phyloP scores from a whole-genome alignment of 108 stramenopile species.

The Nitzschia sp. region DNA sequence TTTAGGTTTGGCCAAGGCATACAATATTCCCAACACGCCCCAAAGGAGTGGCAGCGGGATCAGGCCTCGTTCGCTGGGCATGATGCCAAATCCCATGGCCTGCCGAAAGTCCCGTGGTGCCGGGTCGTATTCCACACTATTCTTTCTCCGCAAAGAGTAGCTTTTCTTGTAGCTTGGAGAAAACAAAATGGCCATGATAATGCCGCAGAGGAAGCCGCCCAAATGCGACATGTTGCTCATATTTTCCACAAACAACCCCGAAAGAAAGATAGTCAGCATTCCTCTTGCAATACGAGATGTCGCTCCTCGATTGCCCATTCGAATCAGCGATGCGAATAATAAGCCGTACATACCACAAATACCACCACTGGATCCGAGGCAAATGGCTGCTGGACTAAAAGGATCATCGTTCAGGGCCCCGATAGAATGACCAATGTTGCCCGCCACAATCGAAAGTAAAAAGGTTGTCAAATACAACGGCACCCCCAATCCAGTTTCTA shows the following conservation, averaged over 20 bases:
- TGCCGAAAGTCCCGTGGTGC: slow-evolving; percentile 51
- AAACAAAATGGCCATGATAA: slow-evolving; percentile 56
- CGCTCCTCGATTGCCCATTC: slow-evolving; percentile 52
- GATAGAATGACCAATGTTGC: slow-evolving; percentile 56
- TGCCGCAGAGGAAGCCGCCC: slow-evolving; percentile 78
- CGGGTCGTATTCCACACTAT: slow-evolving; percentile 49
- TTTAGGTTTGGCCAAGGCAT: slow-evolving; percentile 26
- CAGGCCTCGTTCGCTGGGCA: slow-evolving; percentile 38
- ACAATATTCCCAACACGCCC: slow-evolving; percentile 21
- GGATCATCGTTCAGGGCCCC: background rate
- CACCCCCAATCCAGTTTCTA: slow-evolving; percentile 56
- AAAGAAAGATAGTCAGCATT: slow-evolving; percentile 54
- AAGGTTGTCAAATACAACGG: slow-evolving; percentile 70
- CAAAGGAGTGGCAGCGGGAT: slow-evolving; percentile 61
- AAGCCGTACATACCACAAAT: slow-evolving; percentile 81
- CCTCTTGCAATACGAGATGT: slow-evolving; percentile 48
- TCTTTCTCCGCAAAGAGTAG: slow-evolving; percentile 58
- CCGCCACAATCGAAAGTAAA: slow-evolving; percentile 59
- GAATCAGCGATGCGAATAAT: slow-evolving; percentile 57
- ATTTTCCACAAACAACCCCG: slow-evolving; percentile 52
- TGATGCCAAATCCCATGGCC: slow-evolving; percentile 69
- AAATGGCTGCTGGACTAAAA: slow-evolving; percentile 16
- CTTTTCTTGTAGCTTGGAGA: slow-evolving; percentile 64
- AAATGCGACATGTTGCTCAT: slow-evolving; percentile 72
- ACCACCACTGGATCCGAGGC: slow-evolving; percentile 75